Percentiles rank a stretch among this genome's conserved stretches.
These are phyloP conservation scores for Diophrys appendiculata DNA, from an alignment of 73 alveolate species.

Conservation along the genomic window DNA sequence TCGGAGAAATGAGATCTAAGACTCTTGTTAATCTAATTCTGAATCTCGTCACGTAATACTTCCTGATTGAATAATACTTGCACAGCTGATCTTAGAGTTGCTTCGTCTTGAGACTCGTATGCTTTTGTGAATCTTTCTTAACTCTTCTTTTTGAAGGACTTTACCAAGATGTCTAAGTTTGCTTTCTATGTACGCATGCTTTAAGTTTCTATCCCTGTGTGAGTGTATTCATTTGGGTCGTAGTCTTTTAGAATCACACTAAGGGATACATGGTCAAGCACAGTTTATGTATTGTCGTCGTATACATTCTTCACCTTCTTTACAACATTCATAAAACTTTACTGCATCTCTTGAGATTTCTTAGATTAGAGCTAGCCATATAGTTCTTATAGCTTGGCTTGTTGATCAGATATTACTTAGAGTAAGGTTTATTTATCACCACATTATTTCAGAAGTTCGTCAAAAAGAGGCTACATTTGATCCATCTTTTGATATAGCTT, in stretches of 20 bases:
- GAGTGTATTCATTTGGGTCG: neutral
- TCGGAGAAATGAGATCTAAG: neutral
- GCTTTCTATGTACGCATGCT: neutral
- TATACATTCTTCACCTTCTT: neutral
- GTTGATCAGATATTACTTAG: neutral
- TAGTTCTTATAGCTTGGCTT: neutral
- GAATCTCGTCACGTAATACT: neutral
- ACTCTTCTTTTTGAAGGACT: neutral
- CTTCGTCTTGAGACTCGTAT: neutral
- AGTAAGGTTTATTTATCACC: neutral
- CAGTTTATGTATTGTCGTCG: neutral
- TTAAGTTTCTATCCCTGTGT: neutral
- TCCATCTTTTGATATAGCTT: neutral
- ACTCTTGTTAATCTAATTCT: neutral
- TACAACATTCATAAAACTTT: neutral
- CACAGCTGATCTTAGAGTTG: neutral
- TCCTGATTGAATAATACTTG: neutral
- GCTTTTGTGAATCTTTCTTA: neutral
- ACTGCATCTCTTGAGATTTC: neutral
- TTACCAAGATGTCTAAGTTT: neutral
- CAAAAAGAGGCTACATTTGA: neutral
- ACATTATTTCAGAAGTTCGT: neutral
- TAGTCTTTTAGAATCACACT: neutral
- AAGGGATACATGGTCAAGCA: constrained; percentile 1
- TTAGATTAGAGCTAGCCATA: neutral